phyloP scores from a whole-genome alignment of 495 filamentous ascomycete species.

The Daldinia concentrica region DNA sequence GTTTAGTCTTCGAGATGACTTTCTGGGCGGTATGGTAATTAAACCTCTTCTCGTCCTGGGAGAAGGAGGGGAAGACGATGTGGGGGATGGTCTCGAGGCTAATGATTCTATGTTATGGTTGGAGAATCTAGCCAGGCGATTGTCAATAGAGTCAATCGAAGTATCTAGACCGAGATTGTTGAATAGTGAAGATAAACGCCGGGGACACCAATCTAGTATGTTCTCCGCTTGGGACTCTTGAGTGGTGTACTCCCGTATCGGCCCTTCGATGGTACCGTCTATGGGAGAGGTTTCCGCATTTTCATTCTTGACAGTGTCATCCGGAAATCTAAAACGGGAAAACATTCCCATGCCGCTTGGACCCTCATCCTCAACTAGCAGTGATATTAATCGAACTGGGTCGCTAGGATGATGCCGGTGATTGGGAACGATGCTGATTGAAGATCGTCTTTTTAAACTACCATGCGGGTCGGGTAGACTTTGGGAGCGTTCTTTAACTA shows the following conservation, averaged over 20 bases:
- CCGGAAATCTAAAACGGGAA: slow-evolving; percentile 37
- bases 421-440: slow-evolving; percentile 29
- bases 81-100: slow-evolving; percentile 12
- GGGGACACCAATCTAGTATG: slow-evolving; percentile 43
- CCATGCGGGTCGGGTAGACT: slow-evolving; percentile 52
- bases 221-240: slow-evolving; percentile 15
- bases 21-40: slow-evolving; percentile 1
- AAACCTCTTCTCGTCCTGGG: slow-evolving; percentile 20
- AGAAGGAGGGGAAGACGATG: slow-evolving; percentile 33
- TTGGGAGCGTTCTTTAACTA: slow-evolving; percentile 45
- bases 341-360: slow-evolving; percentile 13
- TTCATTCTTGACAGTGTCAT: slow-evolving; percentile 25
- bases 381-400: slow-evolving; percentile 11
- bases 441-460: slow-evolving; percentile 36
- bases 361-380: slow-evolving; percentile 5
- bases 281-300: not conserved
- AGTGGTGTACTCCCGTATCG: not conserved
- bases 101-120: slow-evolving; percentile 1
- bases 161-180: slow-evolving; percentile 42
- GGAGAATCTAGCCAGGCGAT: slow-evolving; percentile 12
- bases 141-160: slow-evolving; percentile 32
- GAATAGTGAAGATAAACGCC: slow-evolving; percentile 41
- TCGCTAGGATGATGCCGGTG: slow-evolving; percentile 25
- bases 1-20: slow-evolving; percentile 9
- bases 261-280: not conserved